Conservation (phyloP, 441 rosid genomes). For the Viola pubescens region DNA sequence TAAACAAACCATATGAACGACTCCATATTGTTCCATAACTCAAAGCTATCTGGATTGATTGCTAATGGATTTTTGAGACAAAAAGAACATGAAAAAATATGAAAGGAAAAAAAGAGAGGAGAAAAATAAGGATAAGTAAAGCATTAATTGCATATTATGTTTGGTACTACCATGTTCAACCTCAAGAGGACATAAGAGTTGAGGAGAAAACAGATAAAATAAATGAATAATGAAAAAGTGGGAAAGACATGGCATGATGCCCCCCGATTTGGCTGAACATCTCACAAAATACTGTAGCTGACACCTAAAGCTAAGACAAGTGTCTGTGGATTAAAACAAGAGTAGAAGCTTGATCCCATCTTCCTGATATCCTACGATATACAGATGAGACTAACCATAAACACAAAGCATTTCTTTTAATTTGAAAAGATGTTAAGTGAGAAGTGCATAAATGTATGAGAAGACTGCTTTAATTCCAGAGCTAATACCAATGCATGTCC, state of each 20-base stretch:
- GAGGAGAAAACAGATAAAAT: background rate
- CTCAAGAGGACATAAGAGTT: background rate
- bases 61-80: background rate
- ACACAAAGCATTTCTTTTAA: slow-evolving; percentile 6
- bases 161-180: slow-evolving; percentile 2
- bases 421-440: slow-evolving; percentile 7
- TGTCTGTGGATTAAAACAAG: background rate
- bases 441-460: background rate
- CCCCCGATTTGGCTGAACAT: background rate
- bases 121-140: background rate
- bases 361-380: background rate
- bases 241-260: background rate
- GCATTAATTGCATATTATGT: background rate
- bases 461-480: slow-evolving; percentile 19
- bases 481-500: slow-evolving; percentile 92
- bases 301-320: background rate
- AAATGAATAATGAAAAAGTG: background rate
- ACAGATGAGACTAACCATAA: slow-evolving; percentile 7
- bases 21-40: background rate
- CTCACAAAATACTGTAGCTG: background rate
- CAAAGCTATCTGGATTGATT: background rate
- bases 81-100: background rate
- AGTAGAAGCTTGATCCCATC: background rate
- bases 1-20: slow-evolving; percentile 1
- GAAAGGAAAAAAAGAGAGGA: background rate